Base-by-base conservation (phyloP, 805 yeast genomes). In the Ogataea corticis region DNA sequence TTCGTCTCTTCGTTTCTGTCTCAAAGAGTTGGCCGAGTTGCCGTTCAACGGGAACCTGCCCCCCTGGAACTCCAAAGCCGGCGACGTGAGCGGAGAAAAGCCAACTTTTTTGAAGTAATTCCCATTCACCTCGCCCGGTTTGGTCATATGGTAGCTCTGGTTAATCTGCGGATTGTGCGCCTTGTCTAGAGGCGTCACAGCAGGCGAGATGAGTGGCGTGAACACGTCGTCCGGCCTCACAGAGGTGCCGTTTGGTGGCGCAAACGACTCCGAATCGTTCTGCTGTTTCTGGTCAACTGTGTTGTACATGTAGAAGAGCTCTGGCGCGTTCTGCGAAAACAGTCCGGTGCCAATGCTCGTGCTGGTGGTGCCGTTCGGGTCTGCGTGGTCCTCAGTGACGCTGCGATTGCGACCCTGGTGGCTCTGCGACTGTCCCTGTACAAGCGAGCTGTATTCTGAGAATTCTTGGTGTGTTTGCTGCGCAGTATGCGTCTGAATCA, bases 151-250 rank as follows among this genome's bases (percentile, higher is more conserved):
- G 29, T 25, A 45, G 14, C 35, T 37, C 4, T 28, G 33, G 15
- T 13, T 28, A 13, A 31, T 19, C 19, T 42, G 55, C 6, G 49
- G 54, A 33, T 50, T 55, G 10, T 27, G 21, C n/a, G 51, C 34
- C 34, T 49, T 50, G 16, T 76, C 88, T 56, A 75, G 55, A 1
- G 89, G 89, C 2, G 89, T 79, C 13, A 81, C 85, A 9, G 86
- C 83, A 0, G 95, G 95, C 2, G 91, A 83, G 1, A 83, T 78
- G 49, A 86, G 70, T 0, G 95, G 94, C 1, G 94, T 86, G 64
- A 83, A 86, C 4, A 78, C 78, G 40, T 78, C 79, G 48, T 79
- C 83, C 1, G 84, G 81, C 35, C 80, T 65, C 2, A 79, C 71
- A 25, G 58, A 42, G 13, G 33, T 10, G 17, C 41, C 43, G 5